Conservation (phyloP, 2,329 filamentous ascomycete genomes). For the Peltaster fructicola region DNA sequence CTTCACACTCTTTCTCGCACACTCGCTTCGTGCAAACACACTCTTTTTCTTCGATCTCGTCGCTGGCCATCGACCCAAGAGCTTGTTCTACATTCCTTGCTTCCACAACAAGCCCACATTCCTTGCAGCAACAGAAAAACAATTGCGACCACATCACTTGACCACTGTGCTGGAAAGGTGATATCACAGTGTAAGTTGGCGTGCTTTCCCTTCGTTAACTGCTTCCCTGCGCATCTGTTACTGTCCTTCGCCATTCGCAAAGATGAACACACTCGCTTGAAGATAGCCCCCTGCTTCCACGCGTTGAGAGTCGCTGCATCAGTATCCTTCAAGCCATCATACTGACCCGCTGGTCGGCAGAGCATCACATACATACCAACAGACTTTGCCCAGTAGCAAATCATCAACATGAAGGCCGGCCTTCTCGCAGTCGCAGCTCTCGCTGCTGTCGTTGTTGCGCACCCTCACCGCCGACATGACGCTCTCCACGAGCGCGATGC, state of each 20-base stretch:
- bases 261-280: slow-evolving; percentile 1
- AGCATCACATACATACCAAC: slow-evolving; percentile 2
- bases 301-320: background rate
- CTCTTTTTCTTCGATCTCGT: too few species aligned
- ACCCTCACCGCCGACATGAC: slow-evolving; percentile 16
- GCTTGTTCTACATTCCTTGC: too few species aligned
- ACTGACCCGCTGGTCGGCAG: slow-evolving; percentile 12
- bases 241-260: background rate
- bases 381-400: slow-evolving; percentile 1
- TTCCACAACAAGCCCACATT: too few species aligned
- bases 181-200: background rate
- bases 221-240: background rate
- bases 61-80: too few species aligned
- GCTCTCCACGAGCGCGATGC: slow-evolving; percentile 20
- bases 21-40: slow-evolving; percentile 1
- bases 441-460: slow-evolving; percentile 10
- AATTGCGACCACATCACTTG: too few species aligned
- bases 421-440: slow-evolving; percentile 13
- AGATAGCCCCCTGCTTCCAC: slow-evolving; percentile 1
- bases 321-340: slow-evolving; percentile 2
- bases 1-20: slow-evolving; percentile 1
- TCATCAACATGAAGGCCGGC: slow-evolving; percentile 16
- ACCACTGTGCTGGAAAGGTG: too few species aligned
- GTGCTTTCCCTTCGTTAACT: background rate
- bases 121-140: too few species aligned